Percentiles rank a stretch among this genome's conserved stretches.
These are phyloP conservation scores for Metarhizium album DNA, from an alignment of 2,329 filamentous ascomycete species.

Conservation along the genomic window DNA sequence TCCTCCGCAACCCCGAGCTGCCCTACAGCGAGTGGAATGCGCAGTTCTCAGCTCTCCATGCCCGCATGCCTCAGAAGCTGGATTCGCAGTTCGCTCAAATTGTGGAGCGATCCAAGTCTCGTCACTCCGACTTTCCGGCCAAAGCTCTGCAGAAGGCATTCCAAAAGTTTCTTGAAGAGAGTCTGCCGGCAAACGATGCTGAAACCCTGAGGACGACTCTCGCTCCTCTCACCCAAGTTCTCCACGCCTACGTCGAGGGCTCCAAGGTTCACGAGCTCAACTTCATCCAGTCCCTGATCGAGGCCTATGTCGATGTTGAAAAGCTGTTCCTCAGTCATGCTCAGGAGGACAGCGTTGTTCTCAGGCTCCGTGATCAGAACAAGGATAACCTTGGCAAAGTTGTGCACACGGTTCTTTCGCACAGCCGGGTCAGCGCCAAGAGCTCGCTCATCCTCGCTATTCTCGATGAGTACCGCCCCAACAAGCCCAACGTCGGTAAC, in stretches of 20 bases:
- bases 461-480: constrained; percentile 87
- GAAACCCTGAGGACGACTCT: constrained; percentile 64
- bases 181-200: constrained; percentile 61
- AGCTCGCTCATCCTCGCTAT: constrained; percentile 88
- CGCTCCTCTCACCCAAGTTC: constrained; percentile 64
- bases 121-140: constrained; percentile 81
- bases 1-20: constrained; percentile 79
- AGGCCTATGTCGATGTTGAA: constrained; percentile 76
- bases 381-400: constrained; percentile 83
- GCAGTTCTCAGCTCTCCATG: constrained; percentile 92
- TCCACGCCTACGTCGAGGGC: constrained; percentile 73
- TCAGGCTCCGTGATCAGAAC: constrained; percentile 90
- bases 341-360: constrained; percentile 87
- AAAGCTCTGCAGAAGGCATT: constrained; percentile 79
- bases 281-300: constrained; percentile 68
- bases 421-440: constrained; percentile 86
- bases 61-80: constrained; percentile 91
- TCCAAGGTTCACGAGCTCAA: constrained; percentile 83
- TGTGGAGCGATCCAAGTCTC: constrained; percentile 69
- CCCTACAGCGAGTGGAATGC: constrained; percentile 96
- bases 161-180: constrained; percentile 80
- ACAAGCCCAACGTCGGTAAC: constrained; percentile 82
- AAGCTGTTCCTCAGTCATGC: constrained; percentile 76
- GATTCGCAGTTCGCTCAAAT: constrained; percentile 73
- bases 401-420: constrained; percentile 81